Evolutionary conservation across 192 early-diverging fungal species (phyloP).

Genomic region (Rhizophlyctis rosea): DNA sequence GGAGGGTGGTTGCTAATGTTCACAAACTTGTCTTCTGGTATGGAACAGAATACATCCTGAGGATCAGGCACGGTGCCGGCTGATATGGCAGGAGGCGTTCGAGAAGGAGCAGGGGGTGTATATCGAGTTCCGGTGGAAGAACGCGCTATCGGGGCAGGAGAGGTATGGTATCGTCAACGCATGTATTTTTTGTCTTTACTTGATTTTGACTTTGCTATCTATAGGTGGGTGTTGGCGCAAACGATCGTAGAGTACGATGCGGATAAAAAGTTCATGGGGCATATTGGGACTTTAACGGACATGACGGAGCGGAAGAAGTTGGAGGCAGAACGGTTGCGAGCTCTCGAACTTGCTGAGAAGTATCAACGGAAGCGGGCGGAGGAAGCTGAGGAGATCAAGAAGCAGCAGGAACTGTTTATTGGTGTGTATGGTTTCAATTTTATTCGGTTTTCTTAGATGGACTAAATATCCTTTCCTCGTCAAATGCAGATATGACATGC

Average conservation of each 20-base stretch:
- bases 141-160: slow-evolving; percentile 1
- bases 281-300: slow-evolving; percentile 7
- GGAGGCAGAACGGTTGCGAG: background rate
- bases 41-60: no score
- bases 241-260: background rate
- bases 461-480: background rate
- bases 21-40: background rate
- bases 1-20: background rate
- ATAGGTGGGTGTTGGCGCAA: background rate
- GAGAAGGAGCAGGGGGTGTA: background rate
- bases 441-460: background rate
- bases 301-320: slow-evolving; percentile 7
- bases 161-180: background rate
- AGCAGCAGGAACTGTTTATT: slow-evolving; percentile 29
- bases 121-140: background rate
- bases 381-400: slow-evolving; percentile 32
- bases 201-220: background rate
- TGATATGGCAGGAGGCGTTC: background rate
- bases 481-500: slow-evolving; percentile 31
- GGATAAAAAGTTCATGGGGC: background rate
- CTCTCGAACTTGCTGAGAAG: background rate
- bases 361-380: slow-evolving; percentile 17
- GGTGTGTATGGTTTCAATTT: no score
- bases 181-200: background rate
- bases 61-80: background rate